Conservation (phyloP, 1,139 yeast species). For the Yamadazyma membranifaciens region DNA sequence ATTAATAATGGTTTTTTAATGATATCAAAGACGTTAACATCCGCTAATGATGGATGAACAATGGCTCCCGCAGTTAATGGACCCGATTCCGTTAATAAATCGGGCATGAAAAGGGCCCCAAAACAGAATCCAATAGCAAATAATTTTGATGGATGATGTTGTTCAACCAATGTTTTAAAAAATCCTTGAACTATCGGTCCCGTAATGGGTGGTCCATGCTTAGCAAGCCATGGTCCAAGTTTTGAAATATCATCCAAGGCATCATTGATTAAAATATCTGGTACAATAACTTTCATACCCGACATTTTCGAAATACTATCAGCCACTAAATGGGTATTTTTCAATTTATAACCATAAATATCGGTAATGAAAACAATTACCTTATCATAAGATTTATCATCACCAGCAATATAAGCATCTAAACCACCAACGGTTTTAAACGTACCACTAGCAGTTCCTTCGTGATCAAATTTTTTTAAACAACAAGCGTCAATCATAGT, state of each 20-base stretch:
- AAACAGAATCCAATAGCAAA: constrained; percentile 76
- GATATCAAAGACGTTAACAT: constrained; percentile 57
- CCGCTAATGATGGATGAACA: constrained; percentile 76
- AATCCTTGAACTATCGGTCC: constrained; percentile 36
- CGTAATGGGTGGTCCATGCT: constrained; percentile 50
- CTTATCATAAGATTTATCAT: constrained; percentile 34
- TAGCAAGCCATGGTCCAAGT: constrained; percentile 48
- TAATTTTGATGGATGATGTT: constrained; percentile 47
- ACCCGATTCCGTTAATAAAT: constrained; percentile 47
- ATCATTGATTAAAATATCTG: constrained; percentile 68
- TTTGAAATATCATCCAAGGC: constrained; percentile 29
- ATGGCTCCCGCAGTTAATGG: constrained; percentile 58
- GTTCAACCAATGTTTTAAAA: constrained; percentile 38
- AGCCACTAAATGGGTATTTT: constrained; percentile 62
- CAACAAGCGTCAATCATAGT: constrained; percentile 43
- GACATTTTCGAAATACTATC: constrained; percentile 57
- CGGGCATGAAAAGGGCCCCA: constrained; percentile 69
- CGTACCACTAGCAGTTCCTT: constrained; percentile 50
- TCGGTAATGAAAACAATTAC: constrained; percentile 65
- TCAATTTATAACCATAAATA: constrained; percentile 57
- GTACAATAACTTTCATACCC: constrained; percentile 64
- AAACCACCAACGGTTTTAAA: constrained; percentile 41
- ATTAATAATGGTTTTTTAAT: constrained; percentile 61
- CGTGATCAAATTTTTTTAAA: constrained; percentile 40
- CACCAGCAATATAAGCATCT: constrained; percentile 57